These are phyloP conservation scores for Eucalyptus marginata DNA, from an alignment of 345 rosid genomes.

Conservation along the genomic window DNA sequence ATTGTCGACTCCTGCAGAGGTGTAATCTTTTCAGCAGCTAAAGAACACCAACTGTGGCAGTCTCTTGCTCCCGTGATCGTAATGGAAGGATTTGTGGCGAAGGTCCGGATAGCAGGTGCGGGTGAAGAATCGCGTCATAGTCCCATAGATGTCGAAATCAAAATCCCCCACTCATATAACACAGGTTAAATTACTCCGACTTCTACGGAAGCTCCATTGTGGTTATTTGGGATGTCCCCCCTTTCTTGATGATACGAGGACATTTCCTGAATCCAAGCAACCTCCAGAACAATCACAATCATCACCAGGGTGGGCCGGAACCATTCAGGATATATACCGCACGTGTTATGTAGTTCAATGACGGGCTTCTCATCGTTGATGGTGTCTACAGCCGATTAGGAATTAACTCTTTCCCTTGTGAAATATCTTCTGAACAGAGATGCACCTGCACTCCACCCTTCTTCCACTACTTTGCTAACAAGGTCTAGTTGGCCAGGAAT, in stretches of 20 bases:
- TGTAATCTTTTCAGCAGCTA: constrained; percentile 71
- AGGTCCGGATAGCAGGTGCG: constrained; percentile 79
- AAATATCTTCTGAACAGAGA: constrained; percentile 40
- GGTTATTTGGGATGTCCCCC: constrained; percentile 58
- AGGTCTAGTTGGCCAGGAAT: constrained; percentile 70
- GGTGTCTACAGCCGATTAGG: constrained; percentile 62
- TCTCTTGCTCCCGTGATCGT: constrained; percentile 57
- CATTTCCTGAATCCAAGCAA: constrained; percentile 43
- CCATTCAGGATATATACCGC: constrained; percentile 52
- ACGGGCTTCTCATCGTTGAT: constrained; percentile 52
- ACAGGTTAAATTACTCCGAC: background rate
- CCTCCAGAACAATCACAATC: constrained; percentile 42
- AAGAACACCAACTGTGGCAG: constrained; percentile 75
- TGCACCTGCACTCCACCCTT: constrained; percentile 33
- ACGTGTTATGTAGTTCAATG: constrained; percentile 32
- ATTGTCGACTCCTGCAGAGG: constrained; percentile 59
- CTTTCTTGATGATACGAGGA: constrained; percentile 44
- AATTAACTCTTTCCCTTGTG: constrained; percentile 48
- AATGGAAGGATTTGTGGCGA: constrained; percentile 65
- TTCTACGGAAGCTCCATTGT: constrained; percentile 55
- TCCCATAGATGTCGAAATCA: constrained; percentile 52
- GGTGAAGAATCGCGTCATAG: constrained; percentile 64
- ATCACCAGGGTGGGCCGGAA: constrained; percentile 32
- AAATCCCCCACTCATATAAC: constrained; percentile 32
- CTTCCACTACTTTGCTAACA: constrained; percentile 53